phyloP scores from a whole-genome alignment of 164 flowering plant genomes.

The Vitis rupestris region DNA sequence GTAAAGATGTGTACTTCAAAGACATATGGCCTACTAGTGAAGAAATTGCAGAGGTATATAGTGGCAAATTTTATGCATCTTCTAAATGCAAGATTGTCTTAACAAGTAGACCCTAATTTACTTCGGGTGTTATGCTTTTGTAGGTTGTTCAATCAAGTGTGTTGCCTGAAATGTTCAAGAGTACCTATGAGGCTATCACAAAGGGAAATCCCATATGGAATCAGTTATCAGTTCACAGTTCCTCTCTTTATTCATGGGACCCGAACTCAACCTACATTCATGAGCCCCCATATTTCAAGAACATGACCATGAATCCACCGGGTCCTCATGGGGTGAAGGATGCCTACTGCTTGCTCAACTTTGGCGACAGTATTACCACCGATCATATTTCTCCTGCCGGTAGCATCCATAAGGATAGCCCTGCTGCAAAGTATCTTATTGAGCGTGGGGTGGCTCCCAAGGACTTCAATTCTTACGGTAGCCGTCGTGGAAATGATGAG shows the following conservation, averaged over 20 bases:
- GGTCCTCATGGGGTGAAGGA: constrained; percentile 70
- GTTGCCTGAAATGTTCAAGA: constrained; percentile 71
- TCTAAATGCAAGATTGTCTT: constrained; percentile 12
- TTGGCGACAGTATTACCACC: constrained; percentile 80
- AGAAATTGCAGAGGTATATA: constrained; percentile 72
- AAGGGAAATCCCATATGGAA: constrained; percentile 86
- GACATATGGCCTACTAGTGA: constrained; percentile 93
- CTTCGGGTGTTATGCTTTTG: constrained; percentile 10
- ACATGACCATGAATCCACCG: constrained; percentile 70
- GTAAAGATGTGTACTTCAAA: constrained; percentile 67
- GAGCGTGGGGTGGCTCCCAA: constrained; percentile 56
- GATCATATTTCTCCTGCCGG: constrained; percentile 86
- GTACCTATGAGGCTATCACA: constrained; percentile 73
- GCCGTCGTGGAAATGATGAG: constrained; percentile 80
- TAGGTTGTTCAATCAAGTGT: constrained; percentile 81
- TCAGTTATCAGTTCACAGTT: constrained; percentile 50
- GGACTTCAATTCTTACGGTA: constrained; percentile 81
- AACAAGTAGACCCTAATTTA: constrained; percentile 13
- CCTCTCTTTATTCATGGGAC: constrained; percentile 68
- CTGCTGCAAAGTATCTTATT: constrained; percentile 67
- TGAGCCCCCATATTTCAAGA: constrained; percentile 83
- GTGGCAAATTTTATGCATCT: neutral
- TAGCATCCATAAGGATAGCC: constrained; percentile 77
- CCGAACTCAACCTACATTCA: constrained; percentile 81
- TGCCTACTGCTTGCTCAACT: constrained; percentile 71